These are phyloP conservation scores for Puccinia horiana DNA, from an alignment of 1,284 basidiomycete species.

Conservation along the genomic window DNA sequence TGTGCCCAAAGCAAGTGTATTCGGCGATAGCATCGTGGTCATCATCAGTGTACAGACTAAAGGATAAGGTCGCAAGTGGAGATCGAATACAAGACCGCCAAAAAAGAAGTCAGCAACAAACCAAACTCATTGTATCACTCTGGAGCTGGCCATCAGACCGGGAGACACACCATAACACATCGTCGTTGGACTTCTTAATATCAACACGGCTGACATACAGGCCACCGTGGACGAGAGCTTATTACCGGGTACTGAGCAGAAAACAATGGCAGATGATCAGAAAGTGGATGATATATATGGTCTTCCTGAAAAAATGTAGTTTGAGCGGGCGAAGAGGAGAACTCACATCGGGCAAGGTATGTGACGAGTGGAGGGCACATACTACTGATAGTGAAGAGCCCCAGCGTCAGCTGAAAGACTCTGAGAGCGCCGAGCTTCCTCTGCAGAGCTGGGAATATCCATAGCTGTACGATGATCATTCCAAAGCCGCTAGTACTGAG, in stretches of 20 bases:
- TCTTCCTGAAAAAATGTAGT: not conserved
- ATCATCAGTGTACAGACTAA: slow-evolving; percentile 38
- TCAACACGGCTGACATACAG: slow-evolving; percentile 26
- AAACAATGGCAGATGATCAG: not conserved
- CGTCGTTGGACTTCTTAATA: slow-evolving; percentile 21
- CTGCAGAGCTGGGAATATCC: slow-evolving; percentile 33
- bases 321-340: not conserved
- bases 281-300: not conserved
- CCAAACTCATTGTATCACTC: not conserved
- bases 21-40: slow-evolving; percentile 36
- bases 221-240: slow-evolving; percentile 3
- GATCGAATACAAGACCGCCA: not conserved
- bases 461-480: slow-evolving; percentile 39
- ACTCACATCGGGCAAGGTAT: slow-evolving; percentile 35
- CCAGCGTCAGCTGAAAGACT: slow-evolving; percentile 24
- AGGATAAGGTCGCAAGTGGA: not conserved
- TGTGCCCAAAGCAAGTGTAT: slow-evolving; percentile 16
- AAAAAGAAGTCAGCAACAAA: not conserved
- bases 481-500: slow-evolving; percentile 41
- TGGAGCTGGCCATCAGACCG: not conserved
- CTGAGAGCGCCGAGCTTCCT: slow-evolving; percentile 22
- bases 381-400: slow-evolving; percentile 16
- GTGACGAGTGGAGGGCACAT: slow-evolving; percentile 27
- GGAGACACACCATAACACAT: slow-evolving; percentile 44
- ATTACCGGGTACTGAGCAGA: slow-evolving; percentile 20